Evolutionary conservation across 1,284 basidiomycete genomes (phyloP), one percentile per base, ranked within the genome.

Genomic region (Xanthoconium separans): DNA sequence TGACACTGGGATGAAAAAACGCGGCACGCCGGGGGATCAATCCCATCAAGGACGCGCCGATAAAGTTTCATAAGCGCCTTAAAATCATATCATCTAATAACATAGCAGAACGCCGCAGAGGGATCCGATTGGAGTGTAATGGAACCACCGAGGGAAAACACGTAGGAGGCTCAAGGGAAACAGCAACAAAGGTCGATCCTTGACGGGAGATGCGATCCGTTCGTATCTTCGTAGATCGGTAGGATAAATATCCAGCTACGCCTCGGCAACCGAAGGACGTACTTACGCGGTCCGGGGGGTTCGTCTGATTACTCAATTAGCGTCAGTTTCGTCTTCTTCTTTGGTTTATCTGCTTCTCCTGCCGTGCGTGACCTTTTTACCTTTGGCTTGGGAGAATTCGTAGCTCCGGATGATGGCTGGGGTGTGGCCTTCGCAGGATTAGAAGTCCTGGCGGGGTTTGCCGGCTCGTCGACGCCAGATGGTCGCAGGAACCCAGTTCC

Each of bases 11-110:
- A 63, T 52, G 49, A 51, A 57, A 55, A 55, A 53, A 54, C 29
- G 55, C 44, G 59, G 65, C 61, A 64, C 46, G 44, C 58, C 55
- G 58, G 55, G 59, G 50, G 51, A 69, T 69, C 58, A 65, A 66
- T 62, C 50, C 61, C 58, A 69, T 69, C 66, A 66, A 63, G 40
- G 56, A 53, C 53, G 30, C 33, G 39, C 54, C 58, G 58, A 59
- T 68, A 64, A 57, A 53, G 64, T 69, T 69, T 67, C 64, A 69
- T 69, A 69, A 57, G 50, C 55, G 53, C 47, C 54, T 58, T 58
- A 42, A 39, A n/a, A 57, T 62, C 53, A 54, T 64, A 62, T 56
- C 56, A 54, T 54, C 54, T 49, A 55, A 67, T 62, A 56, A 64
- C 58, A 66, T 55, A 46, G 49, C 48, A 56, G 33, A 44, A 59